Base-by-base conservation (phyloP, 768 basidiomycete species). In the Filobasidium wieringae region DNA sequence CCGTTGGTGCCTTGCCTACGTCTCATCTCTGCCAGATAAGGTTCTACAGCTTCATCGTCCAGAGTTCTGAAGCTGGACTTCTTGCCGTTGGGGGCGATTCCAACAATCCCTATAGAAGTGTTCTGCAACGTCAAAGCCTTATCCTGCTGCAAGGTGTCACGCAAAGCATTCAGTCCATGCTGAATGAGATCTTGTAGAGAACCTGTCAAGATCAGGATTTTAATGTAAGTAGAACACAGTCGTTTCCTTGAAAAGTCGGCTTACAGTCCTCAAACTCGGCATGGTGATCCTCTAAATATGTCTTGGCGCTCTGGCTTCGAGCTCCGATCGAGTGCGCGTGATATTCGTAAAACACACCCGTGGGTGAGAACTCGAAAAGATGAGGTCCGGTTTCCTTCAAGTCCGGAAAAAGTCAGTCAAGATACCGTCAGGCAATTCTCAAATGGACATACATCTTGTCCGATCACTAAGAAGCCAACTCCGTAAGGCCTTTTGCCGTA, bases 271-370 rank as follows among this genome's bases (percentile, higher is more conserved):
- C 79, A 70, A 96, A 99, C 66, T 79, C 81, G 72, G 88, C 85
- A 67, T 83, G 95, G 69, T 97, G 84, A 74, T 86, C 88, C 78
- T 99, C 95, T 34, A 99, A 79, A 74, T 97, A 99, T 12, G 95
- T 99, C 77, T 96, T 97, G 51, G 95, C 93, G 66, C 89, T 93
- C 76, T 99, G 95, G 75, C 87, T 91, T 51, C 95, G 83, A 14
- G 93, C 93, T 52, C 95, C 95, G 74, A 99, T 99, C 37, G 91
- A 93, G 82, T 96, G 92, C 49, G 95, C 95, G 71, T 84, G 89
- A 76, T 96, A 99, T 74, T 97, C 93, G 71, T 93, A 96, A 22
- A 89, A 88, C 70, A 88, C 92, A 19, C 95, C 95, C 0, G 92
- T 87, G 0, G 95, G 95, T 1, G 92, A 92, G 78, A 99, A 97